A percentile compares a stretch with the other conserved stretches of the same genome.
phyloP scores from a whole-genome alignment of 176 grass and related monocot species.

The Miscanthus lutarioriparius region DNA sequence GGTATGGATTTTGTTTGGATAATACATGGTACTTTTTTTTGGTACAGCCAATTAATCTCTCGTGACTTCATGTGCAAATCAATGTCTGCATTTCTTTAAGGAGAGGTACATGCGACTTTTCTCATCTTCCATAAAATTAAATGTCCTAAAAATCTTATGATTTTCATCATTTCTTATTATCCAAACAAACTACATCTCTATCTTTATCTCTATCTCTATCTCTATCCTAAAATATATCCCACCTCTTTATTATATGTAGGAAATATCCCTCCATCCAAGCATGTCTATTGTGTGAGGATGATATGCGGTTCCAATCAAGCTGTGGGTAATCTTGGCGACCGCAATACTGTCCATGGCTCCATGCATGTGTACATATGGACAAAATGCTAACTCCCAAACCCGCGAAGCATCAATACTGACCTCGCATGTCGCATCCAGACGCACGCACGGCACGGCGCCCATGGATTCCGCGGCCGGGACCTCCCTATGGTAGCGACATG shows the following conservation, averaged over 20 bases:
- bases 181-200: neutral
- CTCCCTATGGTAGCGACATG: constrained; percentile 31
- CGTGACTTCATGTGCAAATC: neutral
- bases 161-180: neutral
- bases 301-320: neutral
- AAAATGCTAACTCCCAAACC: constrained; percentile 15
- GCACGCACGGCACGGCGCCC: neutral
- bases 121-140: neutral
- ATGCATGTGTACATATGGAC: neutral
- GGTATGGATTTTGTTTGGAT: too few relatives aligned
- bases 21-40: too few relatives aligned
- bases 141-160: neutral
- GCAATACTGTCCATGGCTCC: neutral
- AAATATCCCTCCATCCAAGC: neutral
- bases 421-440: constrained; percentile 15
- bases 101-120: neutral
- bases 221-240: neutral
- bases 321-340: neutral
- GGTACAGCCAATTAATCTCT: neutral
- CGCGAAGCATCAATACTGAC: neutral
- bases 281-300: neutral
- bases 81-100: neutral
- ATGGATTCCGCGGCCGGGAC: neutral
- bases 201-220: neutral
- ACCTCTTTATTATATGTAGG: neutral